Evolutionary conservation across 225 moss, liverwort and hornwort species (phyloP).

Genomic region (Ulota crispa): DNA sequence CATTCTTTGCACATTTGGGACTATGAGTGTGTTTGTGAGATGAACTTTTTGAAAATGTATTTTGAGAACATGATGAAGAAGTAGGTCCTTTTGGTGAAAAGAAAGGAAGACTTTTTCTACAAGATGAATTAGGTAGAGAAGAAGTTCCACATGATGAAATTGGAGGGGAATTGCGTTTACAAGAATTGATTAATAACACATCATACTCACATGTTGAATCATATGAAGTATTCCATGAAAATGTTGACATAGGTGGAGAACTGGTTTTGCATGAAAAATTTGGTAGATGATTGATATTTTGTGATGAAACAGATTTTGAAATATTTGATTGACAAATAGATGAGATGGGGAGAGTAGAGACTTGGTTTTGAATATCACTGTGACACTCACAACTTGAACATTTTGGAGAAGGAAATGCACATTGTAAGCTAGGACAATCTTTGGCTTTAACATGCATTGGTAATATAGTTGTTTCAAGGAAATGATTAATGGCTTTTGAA

Average conservation of each 20-base stretch:
- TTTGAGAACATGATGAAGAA: background rate
- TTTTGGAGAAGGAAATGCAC: background rate
- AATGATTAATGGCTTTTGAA: background rate
- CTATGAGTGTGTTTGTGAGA: background rate
- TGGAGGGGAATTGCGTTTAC: background rate
- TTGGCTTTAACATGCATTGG: background rate
- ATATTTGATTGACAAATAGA: background rate
- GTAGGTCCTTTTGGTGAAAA: background rate
- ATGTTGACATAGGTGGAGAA: background rate
- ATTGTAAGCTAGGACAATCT: background rate
- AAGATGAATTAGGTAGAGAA: background rate
- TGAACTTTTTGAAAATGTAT: background rate
- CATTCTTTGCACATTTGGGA: slow-evolving; percentile 24
- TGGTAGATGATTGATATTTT: background rate
- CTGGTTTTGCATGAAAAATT: background rate
- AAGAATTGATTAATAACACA: background rate
- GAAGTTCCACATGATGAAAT: background rate
- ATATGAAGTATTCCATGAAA: background rate
- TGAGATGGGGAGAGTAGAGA: background rate
- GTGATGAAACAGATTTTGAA: background rate
- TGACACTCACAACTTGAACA: background rate
- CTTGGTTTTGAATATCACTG: background rate
- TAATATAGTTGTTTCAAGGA: background rate
- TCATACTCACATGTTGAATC: background rate
- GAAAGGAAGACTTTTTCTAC: background rate